A percentile compares a stretch with the other conserved stretches of the same genome.
Evolutionary conservation across 495 filamentous ascomycete species (phyloP).

Genomic region (Xylaria sp.): DNA sequence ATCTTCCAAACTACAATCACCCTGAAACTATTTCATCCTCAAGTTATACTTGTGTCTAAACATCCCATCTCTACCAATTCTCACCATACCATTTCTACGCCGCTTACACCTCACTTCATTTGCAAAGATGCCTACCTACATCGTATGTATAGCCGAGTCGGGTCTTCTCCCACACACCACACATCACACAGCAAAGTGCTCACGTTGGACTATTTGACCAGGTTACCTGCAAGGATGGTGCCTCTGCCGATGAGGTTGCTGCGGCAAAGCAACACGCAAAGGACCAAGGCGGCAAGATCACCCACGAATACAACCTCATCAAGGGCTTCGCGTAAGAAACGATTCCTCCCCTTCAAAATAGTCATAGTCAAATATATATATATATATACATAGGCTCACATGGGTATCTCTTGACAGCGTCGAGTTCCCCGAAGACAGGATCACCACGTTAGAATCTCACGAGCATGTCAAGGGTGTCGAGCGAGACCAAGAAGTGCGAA

Average conservation of each 20-base stretch:
- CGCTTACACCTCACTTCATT: conserved; percentile 29
- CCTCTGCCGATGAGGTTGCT: conserved; percentile 65
- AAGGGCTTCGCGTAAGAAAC: conserved; percentile 85
- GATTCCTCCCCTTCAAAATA: neutral
- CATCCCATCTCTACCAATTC: conserved; percentile 3
- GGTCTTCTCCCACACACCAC: neutral
- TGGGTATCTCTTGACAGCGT: conserved; percentile 61
- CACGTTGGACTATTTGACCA: too few relatives aligned
- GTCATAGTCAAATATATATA: too few relatives aligned
- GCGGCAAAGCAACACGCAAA: conserved; percentile 75
- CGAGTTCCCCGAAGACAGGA: conserved; percentile 69
- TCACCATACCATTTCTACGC: conserved; percentile 26
- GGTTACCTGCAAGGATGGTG: conserved; percentile 79
- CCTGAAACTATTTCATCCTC: neutral
- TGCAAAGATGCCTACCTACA: conserved; percentile 73
- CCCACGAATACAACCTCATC: conserved; percentile 81
- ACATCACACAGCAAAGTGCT: too few relatives aligned
- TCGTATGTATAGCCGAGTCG: conserved; percentile 56
- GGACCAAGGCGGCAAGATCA: conserved; percentile 80
- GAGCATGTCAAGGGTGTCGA: conserved; percentile 78
- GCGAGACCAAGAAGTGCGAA: conserved; percentile 71
- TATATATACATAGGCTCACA: neutral
- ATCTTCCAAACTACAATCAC: neutral
- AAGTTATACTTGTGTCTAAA: neutral
- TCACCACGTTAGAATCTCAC: conserved; percentile 66